A percentile compares a stretch with the other conserved stretches of the same genome.
Conservation (phyloP, 2,329 filamentous ascomycete genomes). For the Scleromitrula shiraiana region DNA sequence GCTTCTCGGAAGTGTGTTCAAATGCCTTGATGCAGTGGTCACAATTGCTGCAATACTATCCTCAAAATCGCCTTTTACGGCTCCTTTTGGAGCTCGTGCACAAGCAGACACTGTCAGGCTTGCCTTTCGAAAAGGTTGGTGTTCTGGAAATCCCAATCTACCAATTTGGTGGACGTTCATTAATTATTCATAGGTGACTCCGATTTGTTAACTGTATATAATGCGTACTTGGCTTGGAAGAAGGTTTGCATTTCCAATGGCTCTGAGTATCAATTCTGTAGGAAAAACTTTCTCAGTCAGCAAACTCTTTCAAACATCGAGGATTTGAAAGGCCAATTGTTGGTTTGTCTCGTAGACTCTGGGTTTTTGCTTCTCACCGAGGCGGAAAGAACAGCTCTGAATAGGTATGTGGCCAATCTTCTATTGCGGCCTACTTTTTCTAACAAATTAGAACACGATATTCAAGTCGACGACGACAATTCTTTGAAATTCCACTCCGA, state of each 20-base stretch:
- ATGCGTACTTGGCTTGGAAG: conserved; percentile 87
- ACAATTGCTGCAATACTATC: conserved; percentile 90
- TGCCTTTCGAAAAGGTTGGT: conserved; percentile 61
- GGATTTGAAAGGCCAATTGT: conserved; percentile 85
- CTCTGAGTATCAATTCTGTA: conserved; percentile 84
- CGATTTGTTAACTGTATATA: conserved; percentile 86
- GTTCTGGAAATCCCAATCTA: not conserved
- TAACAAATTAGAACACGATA: conserved; percentile 42
- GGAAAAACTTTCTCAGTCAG: conserved; percentile 87
- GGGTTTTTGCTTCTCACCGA: conserved; percentile 70
- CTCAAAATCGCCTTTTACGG: conserved; percentile 88
- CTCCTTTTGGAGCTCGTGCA: conserved; percentile 72
- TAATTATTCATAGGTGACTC: conserved; percentile 75
- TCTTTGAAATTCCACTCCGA: conserved; percentile 73
- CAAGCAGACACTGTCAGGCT: conserved; percentile 75
- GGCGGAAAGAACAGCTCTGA: conserved; percentile 62
- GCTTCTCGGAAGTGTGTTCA: conserved; percentile 76
- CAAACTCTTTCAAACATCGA: conserved; percentile 89
- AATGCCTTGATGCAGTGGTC: conserved; percentile 82
- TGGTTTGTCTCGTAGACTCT: conserved; percentile 77
- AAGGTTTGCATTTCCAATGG: conserved; percentile 62
- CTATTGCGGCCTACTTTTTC: conserved; percentile 5
- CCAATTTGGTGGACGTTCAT: conserved; percentile 15
- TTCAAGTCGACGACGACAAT: conserved; percentile 54
- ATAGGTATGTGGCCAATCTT: conserved; percentile 38